Evolutionary conservation across 2,329 filamentous ascomycete genomes (phyloP), one percentile per base, ranked within the genome.

Genomic region (Penicillium olsonii): DNA sequence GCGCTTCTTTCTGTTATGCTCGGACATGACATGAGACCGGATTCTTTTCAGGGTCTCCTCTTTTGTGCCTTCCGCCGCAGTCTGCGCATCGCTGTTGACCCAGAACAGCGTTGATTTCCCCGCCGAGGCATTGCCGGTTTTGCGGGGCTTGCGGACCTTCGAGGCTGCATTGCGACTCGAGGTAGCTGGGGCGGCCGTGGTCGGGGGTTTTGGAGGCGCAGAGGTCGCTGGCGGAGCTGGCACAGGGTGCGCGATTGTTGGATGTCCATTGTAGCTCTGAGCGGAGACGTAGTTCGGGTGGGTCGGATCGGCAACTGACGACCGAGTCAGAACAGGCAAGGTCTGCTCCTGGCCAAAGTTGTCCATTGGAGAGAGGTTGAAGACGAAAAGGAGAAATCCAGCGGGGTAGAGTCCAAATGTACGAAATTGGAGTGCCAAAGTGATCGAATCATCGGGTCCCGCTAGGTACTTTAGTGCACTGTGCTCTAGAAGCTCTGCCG

Each of bases 1-100:
- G 38, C 69, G 59, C 46, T 72, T 72, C 56, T 72, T 72, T 50
- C 69, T 67, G 54, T 72, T 72, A 50, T 72, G 69, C 48, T 72
- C 69, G 33, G 69, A 72, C 69, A 72, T 72, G 35, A 72, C 69
- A 64, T 72, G 69, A 15, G 69, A 72, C n/a, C 69, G 68, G 41
- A 72, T 72, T 29, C 69, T 66, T 55, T 72, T 72, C 50, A 72
- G 55, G 2, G 69, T 72, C 39, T 71, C 69, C 33, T 72, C 69
- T 24, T 63, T 65, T 11, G 65, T 69, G 9, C 69, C 69, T 42
- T 61, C 61, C 2, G 68, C 64, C n/a, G 66, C 68, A 1, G 69
- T 68, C 45, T 71, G 60, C 9, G 62, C 63, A 45, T 72, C 69
- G 24, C 64, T 68, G 60, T 72, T 61, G 47, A 72, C 69, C 69